phyloP scores from a whole-genome alignment of 345 rosid species.

The Carallia pectinifolia region DNA sequence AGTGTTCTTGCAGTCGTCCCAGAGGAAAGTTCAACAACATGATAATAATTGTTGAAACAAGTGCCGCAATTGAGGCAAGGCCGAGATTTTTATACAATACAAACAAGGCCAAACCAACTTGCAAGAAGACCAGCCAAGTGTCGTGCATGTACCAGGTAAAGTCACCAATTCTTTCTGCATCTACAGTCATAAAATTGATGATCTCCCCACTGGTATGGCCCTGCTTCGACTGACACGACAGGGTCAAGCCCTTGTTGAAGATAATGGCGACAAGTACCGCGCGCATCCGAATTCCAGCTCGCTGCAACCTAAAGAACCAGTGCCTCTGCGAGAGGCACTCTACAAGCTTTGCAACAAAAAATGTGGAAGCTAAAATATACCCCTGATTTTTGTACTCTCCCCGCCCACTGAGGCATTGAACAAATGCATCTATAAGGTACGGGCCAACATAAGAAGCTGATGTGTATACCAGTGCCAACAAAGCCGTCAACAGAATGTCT shows the following conservation, averaged over 20 bases:
- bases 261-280: constrained; percentile 19
- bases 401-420: constrained; percentile 32
- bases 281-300: constrained; percentile 25
- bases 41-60: constrained; percentile 20
- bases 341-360: constrained; percentile 31
- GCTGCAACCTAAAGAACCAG: constrained; percentile 29
- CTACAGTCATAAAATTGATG: constrained; percentile 37
- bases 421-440: constrained; percentile 32
- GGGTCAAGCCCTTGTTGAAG: constrained; percentile 27
- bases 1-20: constrained; percentile 25
- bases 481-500: constrained; percentile 24
- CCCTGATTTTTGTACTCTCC: constrained; percentile 25
- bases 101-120: constrained; percentile 29
- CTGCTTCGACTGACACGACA: constrained; percentile 31
- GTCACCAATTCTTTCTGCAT: constrained; percentile 29
- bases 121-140: constrained; percentile 30
- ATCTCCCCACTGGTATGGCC: constrained; percentile 35
- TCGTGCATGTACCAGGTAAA: constrained; percentile 34
- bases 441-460: constrained; percentile 38
- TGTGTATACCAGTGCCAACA: constrained; percentile 18
- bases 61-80: constrained; percentile 19
- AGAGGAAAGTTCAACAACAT: constrained; percentile 31
- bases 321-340: constrained; percentile 31
- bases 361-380: constrained; percentile 25
- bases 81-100: constrained; percentile 33